phyloP scores from a whole-genome alignment of 148 eudicot genomes.

The Rhododendron mucronatum region DNA sequence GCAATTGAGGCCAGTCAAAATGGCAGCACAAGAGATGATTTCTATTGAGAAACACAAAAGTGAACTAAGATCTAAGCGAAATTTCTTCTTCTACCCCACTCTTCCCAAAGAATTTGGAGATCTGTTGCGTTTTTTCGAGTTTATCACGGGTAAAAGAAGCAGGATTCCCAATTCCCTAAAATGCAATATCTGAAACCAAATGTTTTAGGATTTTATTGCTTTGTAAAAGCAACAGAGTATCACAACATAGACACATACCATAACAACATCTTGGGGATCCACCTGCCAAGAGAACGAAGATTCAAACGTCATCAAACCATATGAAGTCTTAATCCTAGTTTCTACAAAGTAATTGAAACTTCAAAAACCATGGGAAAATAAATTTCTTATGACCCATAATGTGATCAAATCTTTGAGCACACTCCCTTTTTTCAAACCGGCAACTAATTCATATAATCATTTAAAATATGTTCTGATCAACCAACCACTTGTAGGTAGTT shows the following conservation, averaged over 20 bases:
- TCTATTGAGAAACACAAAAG: background rate
- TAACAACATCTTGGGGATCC: conserved; percentile 96
- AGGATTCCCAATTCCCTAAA: background rate
- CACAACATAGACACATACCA: conserved; percentile 62
- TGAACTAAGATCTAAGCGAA: background rate
- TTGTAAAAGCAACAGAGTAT: background rate
- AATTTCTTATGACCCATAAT: too few relatives aligned
- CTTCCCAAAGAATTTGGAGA: background rate
- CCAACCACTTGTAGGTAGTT: background rate
- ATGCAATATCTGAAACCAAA: background rate
- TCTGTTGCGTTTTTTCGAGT: background rate
- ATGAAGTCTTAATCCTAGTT: background rate
- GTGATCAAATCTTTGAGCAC: too few relatives aligned
- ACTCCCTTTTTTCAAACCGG: too few relatives aligned
- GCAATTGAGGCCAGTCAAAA: background rate
- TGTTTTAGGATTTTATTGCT: background rate
- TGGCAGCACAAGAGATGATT: background rate
- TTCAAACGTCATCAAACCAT: conserved; percentile 14
- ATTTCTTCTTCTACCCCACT: background rate
- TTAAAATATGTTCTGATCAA: background rate
- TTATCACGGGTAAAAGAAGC: background rate
- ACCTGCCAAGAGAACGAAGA: conserved; percentile 56
- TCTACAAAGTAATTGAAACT: too few relatives aligned
- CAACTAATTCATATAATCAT: too few relatives aligned
- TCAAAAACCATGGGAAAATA: too few relatives aligned